Conservation (phyloP, 805 yeast genomes). For the Ogataea thermomethanolica region DNA sequence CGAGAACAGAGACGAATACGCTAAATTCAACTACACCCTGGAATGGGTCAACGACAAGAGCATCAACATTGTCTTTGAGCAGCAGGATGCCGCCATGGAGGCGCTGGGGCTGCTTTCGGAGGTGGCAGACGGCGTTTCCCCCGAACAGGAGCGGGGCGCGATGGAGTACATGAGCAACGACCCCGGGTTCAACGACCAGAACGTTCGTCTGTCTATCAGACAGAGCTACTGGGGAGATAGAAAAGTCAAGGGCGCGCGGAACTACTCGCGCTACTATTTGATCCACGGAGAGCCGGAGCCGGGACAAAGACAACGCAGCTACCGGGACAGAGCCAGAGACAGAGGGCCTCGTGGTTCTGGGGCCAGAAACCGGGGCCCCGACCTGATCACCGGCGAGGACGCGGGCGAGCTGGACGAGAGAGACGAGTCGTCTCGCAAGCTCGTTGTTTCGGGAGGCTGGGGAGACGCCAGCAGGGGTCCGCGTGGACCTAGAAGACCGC, state of each 20-base stretch:
- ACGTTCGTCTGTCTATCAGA: slow-evolving; percentile 40
- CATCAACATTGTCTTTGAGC: slow-evolving; percentile 51
- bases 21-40: slow-evolving; percentile 36
- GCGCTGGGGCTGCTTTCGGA: slow-evolving; percentile 19
- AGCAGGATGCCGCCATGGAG: slow-evolving; percentile 24
- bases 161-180: slow-evolving; percentile 34
- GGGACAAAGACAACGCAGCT: slow-evolving; percentile 27
- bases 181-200: slow-evolving; percentile 16
- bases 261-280: slow-evolving; percentile 59
- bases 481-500: slow-evolving; percentile 13
- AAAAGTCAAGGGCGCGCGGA: slow-evolving; percentile 55
- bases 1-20: slow-evolving; percentile 27
- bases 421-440: slow-evolving; percentile 5
- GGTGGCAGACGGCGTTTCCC: slow-evolving; percentile 14
- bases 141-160: slow-evolving; percentile 38
- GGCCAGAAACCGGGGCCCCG: slow-evolving; percentile 17
- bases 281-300: slow-evolving; percentile 67
- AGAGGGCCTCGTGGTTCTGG: slow-evolving; percentile 12
- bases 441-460: slow-evolving; percentile 31
- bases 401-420: slow-evolving; percentile 3
- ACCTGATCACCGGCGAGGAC: slow-evolving; percentile 35
- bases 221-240: slow-evolving; percentile 51
- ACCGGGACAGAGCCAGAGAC: slow-evolving; percentile 10
- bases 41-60: slow-evolving; percentile 69
- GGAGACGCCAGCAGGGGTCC: slow-evolving; percentile 4